A percentile compares a stretch with the other conserved stretches of the same genome.
These are phyloP conservation scores for Oldenlandia corymbosa DNA, from an alignment of 257 asterid genomes.

Conservation along the genomic window DNA sequence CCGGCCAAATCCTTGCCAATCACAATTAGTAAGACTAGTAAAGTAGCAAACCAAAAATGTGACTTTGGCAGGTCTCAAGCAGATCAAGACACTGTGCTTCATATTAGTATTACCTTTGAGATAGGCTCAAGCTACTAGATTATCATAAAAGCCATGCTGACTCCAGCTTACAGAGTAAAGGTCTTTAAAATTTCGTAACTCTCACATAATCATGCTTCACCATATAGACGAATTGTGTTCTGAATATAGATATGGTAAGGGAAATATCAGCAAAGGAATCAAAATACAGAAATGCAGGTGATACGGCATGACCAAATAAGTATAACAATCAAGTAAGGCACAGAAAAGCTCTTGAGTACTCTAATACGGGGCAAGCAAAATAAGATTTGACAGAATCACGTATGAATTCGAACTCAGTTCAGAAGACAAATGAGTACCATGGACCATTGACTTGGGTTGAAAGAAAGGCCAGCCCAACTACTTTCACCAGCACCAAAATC, in stretches of 20 bases:
- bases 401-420: not conserved
- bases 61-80: not conserved
- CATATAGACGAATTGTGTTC: not conserved
- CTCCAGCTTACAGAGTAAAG: not conserved
- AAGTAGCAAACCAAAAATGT: not conserved
- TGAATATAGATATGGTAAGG: not conserved
- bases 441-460: conserved; percentile 66
- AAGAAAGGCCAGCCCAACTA: conserved; percentile 91
- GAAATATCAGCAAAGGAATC: too few relatives aligned
- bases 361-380: not conserved
- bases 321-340: not conserved
- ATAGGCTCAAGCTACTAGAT: not conserved
- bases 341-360: not conserved
- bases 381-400: not conserved
- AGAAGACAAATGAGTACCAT: conserved; percentile 45
- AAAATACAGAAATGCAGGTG: not conserved
- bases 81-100: too few relatives aligned
- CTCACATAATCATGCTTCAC: not conserved
- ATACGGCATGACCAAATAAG: not conserved
- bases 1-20: too few relatives aligned
- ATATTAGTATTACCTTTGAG: not conserved
- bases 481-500: conserved; percentile 92
- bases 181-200: not conserved
- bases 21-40: too few relatives aligned
- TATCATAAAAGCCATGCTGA: not conserved